These are phyloP conservation scores for Epichloe uncinata DNA, from an alignment of 2,329 filamentous ascomycete species.

Conservation along the genomic window DNA sequence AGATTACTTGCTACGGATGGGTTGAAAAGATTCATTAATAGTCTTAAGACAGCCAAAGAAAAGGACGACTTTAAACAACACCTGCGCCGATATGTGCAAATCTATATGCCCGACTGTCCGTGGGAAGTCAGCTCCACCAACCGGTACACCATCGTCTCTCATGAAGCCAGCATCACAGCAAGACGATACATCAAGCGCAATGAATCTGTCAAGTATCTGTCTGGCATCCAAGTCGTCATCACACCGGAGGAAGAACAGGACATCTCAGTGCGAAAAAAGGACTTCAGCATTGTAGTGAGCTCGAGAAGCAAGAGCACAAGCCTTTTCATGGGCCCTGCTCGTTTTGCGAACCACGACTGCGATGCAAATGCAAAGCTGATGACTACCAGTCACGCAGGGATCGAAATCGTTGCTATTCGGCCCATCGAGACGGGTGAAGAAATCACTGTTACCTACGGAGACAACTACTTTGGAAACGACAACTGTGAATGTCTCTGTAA, in stretches of 20 bases:
- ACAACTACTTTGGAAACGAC: conserved; percentile 88
- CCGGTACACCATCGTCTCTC: conserved; percentile 80
- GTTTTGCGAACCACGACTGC: conserved; percentile 97
- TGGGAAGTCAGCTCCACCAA: conserved; percentile 90
- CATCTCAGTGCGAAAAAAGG: conserved; percentile 68
- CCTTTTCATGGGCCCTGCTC: conserved; percentile 85
- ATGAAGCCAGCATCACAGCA: conserved; percentile 80
- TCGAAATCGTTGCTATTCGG: conserved; percentile 75
- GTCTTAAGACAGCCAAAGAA: conserved; percentile 61
- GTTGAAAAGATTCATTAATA: conserved; percentile 55
- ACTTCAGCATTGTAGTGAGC: conserved; percentile 95
- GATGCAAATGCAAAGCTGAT: conserved; percentile 79
- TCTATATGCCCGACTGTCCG: conserved; percentile 86
- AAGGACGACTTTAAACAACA: conserved; percentile 78
- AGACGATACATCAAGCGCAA: conserved; percentile 66
- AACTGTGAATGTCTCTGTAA: conserved; percentile 91
- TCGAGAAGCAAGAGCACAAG: conserved; percentile 83
- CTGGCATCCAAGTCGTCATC: conserved; percentile 83
- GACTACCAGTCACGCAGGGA: conserved; percentile 71
- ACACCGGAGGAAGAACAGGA: conserved; percentile 81
- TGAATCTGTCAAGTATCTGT: conserved; percentile 80
- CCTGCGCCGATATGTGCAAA: conserved; percentile 78
- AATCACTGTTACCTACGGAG: conserved; percentile 91
- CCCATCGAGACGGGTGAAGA: conserved; percentile 82
- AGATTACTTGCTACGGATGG: conserved; percentile 61